phyloP scores from a whole-genome alignment of 306 rosid species.

The Cucurbita maxima region DNA sequence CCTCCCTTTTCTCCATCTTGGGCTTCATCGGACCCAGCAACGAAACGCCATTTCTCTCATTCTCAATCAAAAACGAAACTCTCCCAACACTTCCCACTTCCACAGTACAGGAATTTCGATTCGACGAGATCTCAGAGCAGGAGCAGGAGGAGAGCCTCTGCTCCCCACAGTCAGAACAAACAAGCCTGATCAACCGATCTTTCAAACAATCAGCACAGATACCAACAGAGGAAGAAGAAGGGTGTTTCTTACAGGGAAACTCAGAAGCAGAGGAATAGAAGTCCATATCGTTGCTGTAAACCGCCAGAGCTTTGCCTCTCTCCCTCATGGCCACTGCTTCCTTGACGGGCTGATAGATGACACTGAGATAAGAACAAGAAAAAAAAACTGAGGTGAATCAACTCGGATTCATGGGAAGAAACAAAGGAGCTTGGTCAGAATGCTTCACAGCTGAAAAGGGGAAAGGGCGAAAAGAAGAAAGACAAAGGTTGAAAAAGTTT shows the following conservation, averaged over 20 bases:
- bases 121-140: conserved; percentile 78
- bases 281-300: conserved; percentile 43
- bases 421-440: neutral
- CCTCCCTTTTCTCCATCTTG: conserved; percentile 30
- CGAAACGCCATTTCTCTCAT: conserved; percentile 39
- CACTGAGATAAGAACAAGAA: neutral
- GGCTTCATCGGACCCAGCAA: conserved; percentile 15
- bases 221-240: conserved; percentile 71
- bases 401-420: conserved; percentile 7
- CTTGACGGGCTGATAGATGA: neutral
- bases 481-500: neutral
- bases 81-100: conserved; percentile 90
- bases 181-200: conserved; percentile 67
- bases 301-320: conserved; percentile 59
- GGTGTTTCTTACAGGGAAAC: conserved; percentile 62
- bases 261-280: conserved; percentile 62
- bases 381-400: neutral
- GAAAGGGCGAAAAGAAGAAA: neutral
- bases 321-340: conserved; percentile 39
- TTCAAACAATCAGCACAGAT: conserved; percentile 78
- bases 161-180: conserved; percentile 96
- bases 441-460: neutral
- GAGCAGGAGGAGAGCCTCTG: conserved; percentile 96
- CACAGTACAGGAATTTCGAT: conserved; percentile 65
- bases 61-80: conserved; percentile 81